Evolutionary conservation across 2,329 filamentous ascomycete genomes (phyloP), one percentile per base, ranked within the genome.

Genomic region (Microsporum canis): DNA sequence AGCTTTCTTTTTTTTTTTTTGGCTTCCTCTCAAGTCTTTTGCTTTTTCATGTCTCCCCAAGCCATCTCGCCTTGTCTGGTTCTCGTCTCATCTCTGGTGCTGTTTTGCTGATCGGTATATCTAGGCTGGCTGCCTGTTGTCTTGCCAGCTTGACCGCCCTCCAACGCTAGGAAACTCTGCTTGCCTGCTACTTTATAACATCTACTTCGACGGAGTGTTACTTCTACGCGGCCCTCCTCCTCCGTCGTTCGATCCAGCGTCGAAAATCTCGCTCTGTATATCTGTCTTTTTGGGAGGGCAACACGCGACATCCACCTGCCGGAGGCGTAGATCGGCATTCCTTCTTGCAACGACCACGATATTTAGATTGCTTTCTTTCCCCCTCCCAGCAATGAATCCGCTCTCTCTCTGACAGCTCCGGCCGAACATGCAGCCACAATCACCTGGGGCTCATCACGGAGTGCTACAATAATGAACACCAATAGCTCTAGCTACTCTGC

Each of bases 41-140:
- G 31, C 45, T 58, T 49, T 61, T 61, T 56, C 57, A 45, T 31
- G 31, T 33, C 38, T 43, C 56, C 17, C 17, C 43, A 61, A 38
- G 29, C 12, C 60, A 57, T 31, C 27, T 39, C 36, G 53, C 53
- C 53, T 39, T 34, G 57, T 49, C 51, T 45, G 27, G 23, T 49
- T 12, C 33, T 36, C n/a, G 10, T 39, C 57, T 17, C 14, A 56
- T 34, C 34, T 36, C 17, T 47, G 23, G 29, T 41, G 14, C 29
- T 45, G 14, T 43, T 17, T 27, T 7, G 60, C n/a, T 62, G 53
- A 55, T 57, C 59, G 60, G 59, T 47, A 56, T 56, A 39, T 59
- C 57, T 45, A 57, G 36, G 59, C 36, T 12, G 38, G 51, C 47
- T 23, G 38, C 23, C 33, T 14, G 14, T 57, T 29, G 43, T 47